These are phyloP conservation scores for Coleophoma cylindrospora DNA, from an alignment of 2,329 filamentous ascomycete genomes.

Conservation along the genomic window DNA sequence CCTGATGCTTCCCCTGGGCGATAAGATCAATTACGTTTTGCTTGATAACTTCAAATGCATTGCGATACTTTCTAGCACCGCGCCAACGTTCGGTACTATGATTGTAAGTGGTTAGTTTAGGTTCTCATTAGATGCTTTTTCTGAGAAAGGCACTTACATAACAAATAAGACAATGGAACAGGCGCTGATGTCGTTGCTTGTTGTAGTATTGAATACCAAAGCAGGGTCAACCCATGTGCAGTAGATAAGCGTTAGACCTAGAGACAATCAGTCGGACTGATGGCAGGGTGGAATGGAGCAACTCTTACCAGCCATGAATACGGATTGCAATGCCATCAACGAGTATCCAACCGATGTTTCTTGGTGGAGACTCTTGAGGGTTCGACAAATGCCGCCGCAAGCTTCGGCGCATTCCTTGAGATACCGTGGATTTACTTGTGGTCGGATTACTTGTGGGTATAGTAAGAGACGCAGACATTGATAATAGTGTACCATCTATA, in stretches of 20 bases:
- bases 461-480: constrained; percentile 18
- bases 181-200: constrained; percentile 22
- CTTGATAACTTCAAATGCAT: constrained; percentile 9
- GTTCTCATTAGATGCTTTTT: no score
- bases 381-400: constrained; percentile 23
- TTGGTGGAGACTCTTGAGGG: constrained; percentile 26
- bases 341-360: constrained; percentile 21
- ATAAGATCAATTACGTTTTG: constrained; percentile 6
- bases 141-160: constrained; percentile 1
- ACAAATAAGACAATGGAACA: constrained; percentile 19
- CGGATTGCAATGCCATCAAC: constrained; percentile 23
- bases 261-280: neutral
- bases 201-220: constrained; percentile 15
- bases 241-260: constrained; percentile 25
- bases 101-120: no score
- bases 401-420: constrained; percentile 18
- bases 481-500: constrained; percentile 22
- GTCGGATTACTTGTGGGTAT: constrained; percentile 14
- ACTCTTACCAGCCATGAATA: constrained; percentile 19
- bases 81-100: constrained; percentile 12
- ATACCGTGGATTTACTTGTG: constrained; percentile 9
- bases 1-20: constrained; percentile 3
- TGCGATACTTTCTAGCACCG: constrained; percentile 7
- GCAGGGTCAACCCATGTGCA: constrained; percentile 23
- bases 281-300: neutral